Evolutionary conservation across 371 early-diverging fungal genomes (phyloP), one percentile per base, ranked within the genome.

Genomic region (Mucor circinelloides): DNA sequence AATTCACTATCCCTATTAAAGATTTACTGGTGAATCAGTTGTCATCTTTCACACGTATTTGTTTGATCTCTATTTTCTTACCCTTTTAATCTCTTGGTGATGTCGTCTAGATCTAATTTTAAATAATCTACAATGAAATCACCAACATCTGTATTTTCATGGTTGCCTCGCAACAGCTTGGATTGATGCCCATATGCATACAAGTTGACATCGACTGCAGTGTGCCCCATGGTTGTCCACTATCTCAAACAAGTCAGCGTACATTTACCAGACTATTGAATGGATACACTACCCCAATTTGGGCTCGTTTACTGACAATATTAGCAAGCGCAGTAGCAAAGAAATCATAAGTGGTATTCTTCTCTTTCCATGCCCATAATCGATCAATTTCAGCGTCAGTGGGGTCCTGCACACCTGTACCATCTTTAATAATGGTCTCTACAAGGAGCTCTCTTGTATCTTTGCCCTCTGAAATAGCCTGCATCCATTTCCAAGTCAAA

Each of bases 201-300:
- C 21, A 97, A 76, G 58, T 96, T 97, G 1, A 98, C 98, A 80
- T 97, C 97, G 5, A 95, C 93, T 1, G 91, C 96, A 6, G 95
- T 92, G 64, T 97, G 97, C 0, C 97, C 97, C 70, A 92, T 91
- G 0, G 96, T 96, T 3, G 93, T 84, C 95, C 95, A 98, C 65
- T 91, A 64, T 63, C 13, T 4, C 12, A 21, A 8, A 17, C 1
- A 0, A 32, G 42, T 40, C 10, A 30, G 23, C 30, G 3, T 0
- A 15, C 17, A 1, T 32, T 12, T 9, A 38, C 52, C 7, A 15
- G 2, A 2, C 12, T 50, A 36, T 9, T 12, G 27, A 6, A 6
- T 9, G 6, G 1, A 25, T 19, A 27, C 44, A 38, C 74, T 81
- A 87, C 87, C 58, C 93, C 93, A 42, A 93, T 60, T 54, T 80